Evolutionary conservation across 148 eudicot species (phyloP).

Genomic region (Talinum fruticosum): DNA sequence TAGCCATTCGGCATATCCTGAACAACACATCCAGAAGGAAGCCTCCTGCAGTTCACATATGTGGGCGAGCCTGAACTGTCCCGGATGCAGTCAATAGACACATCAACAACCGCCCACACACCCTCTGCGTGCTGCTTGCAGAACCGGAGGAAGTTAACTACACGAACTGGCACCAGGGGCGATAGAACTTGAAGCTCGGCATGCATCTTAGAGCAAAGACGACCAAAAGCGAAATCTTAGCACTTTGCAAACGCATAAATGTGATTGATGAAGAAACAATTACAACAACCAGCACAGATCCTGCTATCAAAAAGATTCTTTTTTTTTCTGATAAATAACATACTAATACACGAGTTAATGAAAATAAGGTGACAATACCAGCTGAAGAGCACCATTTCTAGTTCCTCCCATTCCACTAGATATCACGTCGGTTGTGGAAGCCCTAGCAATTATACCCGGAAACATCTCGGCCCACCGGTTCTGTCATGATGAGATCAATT

Average conservation of each 20-base stretch:
- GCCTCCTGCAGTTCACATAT: constrained; percentile 67
- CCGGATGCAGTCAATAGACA: constrained; percentile 70
- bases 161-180: constrained; percentile 85
- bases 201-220: constrained; percentile 53
- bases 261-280: neutral
- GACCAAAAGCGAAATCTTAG: neutral
- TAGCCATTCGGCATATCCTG: constrained; percentile 99
- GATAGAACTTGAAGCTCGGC: constrained; percentile 92
- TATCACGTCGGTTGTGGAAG: constrained; percentile 71
- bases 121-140: constrained; percentile 97
- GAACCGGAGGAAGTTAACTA: constrained; percentile 83
- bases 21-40: constrained; percentile 92
- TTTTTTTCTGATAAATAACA: neutral
- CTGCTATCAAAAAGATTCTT: neutral
- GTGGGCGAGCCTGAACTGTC: constrained; percentile 54
- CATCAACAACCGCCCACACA: constrained; percentile 95
- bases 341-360: neutral
- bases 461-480: constrained; percentile 91
- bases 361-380: constrained; percentile 40
- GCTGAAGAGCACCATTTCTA: constrained; percentile 85
- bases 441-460: constrained; percentile 78
- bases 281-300: neutral
- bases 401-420: constrained; percentile 94
- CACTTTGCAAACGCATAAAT: neutral
- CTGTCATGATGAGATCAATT: constrained; percentile 30